Evolutionary conservation across 176 grass and related monocot species (phyloP).

Genomic region (Aegilops sharonensis): DNA sequence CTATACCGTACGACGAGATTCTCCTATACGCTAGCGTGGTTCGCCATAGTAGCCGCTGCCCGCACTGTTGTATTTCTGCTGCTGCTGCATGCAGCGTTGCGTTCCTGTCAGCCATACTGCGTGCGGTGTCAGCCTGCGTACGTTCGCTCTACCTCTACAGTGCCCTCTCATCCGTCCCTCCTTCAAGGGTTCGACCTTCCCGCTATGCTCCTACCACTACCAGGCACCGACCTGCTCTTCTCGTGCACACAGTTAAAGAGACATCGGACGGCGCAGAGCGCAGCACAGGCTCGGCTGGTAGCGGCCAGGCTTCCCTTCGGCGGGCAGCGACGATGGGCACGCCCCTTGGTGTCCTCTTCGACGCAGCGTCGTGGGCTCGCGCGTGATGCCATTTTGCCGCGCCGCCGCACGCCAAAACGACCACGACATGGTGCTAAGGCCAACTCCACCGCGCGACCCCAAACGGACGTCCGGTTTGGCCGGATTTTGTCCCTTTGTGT

Average conservation of each 20-base stretch:
- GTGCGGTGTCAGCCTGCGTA: background rate
- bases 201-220: background rate
- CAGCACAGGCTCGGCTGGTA: background rate
- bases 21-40: no score
- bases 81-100: background rate
- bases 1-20: no score
- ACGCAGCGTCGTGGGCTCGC: background rate
- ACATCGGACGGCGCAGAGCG: background rate
- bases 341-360: background rate
- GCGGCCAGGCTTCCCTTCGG: background rate
- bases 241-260: background rate
- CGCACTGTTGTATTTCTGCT: no score
- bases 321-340: background rate
- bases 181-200: background rate
- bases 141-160: background rate
- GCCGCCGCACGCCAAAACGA: background rate
- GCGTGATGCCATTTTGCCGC: slow-evolving; percentile 33
- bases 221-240: background rate
- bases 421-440: no score
- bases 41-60: no score
- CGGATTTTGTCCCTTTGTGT: no score
- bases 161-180: background rate
- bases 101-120: background rate
- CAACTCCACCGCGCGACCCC: no score
- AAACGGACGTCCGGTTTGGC: no score